Percentiles rank a stretch among this genome's conserved stretches.
These are phyloP conservation scores for Cladosporium sp. DNA, from an alignment of 2,329 filamentous ascomycete genomes.

Conservation along the genomic window DNA sequence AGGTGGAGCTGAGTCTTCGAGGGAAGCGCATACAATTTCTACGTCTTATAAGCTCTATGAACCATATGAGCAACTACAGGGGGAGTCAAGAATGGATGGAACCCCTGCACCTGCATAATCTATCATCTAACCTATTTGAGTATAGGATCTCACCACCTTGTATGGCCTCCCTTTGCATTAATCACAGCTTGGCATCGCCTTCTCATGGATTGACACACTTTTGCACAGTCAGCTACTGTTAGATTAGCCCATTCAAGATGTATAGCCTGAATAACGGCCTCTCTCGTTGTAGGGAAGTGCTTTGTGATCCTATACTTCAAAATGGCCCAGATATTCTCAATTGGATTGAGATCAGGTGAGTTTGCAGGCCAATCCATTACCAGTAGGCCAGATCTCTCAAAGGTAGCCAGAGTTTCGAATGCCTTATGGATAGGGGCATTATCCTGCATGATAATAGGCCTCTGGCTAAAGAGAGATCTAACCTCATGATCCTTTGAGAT, in stretches of 20 bases:
- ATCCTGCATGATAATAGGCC: neutral
- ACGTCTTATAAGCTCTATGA: neutral
- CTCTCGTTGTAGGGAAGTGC: neutral
- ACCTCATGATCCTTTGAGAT: neutral
- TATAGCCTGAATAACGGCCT: neutral
- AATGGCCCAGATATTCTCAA: neutral
- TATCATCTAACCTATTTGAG: neutral
- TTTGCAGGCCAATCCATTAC: neutral
- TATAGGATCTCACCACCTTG: neutral
- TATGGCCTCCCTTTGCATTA: neutral
- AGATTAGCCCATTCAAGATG: neutral
- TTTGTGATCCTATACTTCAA: neutral
- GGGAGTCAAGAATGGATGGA: too few relatives aligned
- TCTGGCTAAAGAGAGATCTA: neutral
- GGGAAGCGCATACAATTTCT: neutral
- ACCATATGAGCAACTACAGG: neutral
- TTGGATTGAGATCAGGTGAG: slow-evolving; percentile 1
- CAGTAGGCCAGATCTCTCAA: neutral
- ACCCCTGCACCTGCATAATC: neutral
- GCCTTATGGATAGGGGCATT: neutral
- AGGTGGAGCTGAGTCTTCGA: neutral
- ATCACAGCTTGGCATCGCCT: neutral
- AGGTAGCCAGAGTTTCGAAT: neutral
- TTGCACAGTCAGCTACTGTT: neutral
- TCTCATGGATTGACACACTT: neutral